These are phyloP conservation scores for Thraustochytrium aureum DNA, from an alignment of 352 stramenopile species.

Conservation along the genomic window DNA sequence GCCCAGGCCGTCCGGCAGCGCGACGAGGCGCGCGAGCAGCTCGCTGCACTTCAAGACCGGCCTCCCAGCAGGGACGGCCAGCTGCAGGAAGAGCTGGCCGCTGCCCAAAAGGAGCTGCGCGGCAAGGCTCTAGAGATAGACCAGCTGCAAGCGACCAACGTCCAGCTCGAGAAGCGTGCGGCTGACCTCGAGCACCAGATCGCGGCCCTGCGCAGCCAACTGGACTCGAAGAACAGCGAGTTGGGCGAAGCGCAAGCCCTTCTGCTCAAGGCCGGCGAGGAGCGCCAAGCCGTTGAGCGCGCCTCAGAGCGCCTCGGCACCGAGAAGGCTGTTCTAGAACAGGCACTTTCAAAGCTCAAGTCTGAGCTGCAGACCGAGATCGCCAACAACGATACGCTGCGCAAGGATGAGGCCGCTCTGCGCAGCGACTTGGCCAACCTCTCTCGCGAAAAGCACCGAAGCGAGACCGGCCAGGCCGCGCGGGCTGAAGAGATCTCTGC, in stretches of 20 bases:
- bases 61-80: background rate
- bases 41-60: background rate
- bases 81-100: background rate
- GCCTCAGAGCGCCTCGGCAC: background rate
- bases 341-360: background rate
- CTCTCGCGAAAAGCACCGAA: background rate
- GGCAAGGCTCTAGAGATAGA: no score
- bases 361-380: conserved; percentile 31
- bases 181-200: background rate
- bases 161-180: background rate
- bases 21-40: background rate
- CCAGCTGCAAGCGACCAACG: background rate
- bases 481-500: conserved; percentile 18
- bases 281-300: background rate
- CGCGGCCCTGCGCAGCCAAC: background rate
- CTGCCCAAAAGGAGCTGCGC: background rate
- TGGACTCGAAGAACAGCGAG: conserved; percentile 28
- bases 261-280: conserved; percentile 7
- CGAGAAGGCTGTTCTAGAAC: conserved; percentile 23
- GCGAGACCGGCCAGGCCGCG: background rate
- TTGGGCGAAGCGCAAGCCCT: background rate
- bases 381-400: background rate
- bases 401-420: conserved; percentile 12
- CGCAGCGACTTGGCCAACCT: conserved; percentile 25
- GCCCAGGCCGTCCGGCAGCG: background rate